Conservation (phyloP, 192 early-diverging fungal species). For the Coemansia sp. region DNA sequence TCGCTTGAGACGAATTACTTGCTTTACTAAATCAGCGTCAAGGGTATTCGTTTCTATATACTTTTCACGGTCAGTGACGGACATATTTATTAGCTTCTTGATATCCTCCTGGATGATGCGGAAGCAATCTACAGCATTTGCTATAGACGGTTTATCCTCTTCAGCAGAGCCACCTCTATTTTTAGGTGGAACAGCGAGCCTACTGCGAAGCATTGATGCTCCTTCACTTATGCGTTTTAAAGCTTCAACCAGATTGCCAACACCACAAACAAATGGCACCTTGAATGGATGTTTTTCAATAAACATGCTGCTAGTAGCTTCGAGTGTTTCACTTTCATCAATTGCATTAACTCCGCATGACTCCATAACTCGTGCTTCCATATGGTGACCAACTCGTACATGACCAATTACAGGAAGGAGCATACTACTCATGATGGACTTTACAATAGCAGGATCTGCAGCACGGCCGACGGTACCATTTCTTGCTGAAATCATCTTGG, state of each 20-base stretch:
- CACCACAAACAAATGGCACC: conserved; percentile 86
- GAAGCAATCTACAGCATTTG: background rate
- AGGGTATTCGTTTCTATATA: background rate
- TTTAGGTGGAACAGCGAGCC: conserved; percentile 14
- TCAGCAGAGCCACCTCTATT: background rate
- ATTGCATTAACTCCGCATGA: conserved; percentile 83
- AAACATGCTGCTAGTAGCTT: conserved; percentile 62
- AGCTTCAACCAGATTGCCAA: conserved; percentile 86
- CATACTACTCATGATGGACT: background rate
- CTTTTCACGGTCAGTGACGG: background rate
- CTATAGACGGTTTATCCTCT: background rate
- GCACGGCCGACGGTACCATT: background rate
- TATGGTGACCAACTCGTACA: conserved; percentile 8
- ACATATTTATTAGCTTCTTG: background rate
- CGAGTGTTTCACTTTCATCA: conserved; percentile 85
- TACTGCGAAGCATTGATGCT: conserved; percentile 91
- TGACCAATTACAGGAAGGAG: conserved; percentile 6
- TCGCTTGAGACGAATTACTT: conserved; percentile 26
- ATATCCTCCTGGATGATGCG: background rate
- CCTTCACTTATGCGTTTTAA: conserved; percentile 85
- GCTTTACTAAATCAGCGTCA: background rate
- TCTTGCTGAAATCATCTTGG: background rate
- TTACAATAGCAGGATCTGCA: background rate
- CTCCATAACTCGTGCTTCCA: conserved; percentile 67
- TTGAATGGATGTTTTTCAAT: conserved; percentile 81